These are phyloP conservation scores for Podospora anserina DNA, from an alignment of 495 filamentous ascomycete genomes.

Conservation along the genomic window DNA sequence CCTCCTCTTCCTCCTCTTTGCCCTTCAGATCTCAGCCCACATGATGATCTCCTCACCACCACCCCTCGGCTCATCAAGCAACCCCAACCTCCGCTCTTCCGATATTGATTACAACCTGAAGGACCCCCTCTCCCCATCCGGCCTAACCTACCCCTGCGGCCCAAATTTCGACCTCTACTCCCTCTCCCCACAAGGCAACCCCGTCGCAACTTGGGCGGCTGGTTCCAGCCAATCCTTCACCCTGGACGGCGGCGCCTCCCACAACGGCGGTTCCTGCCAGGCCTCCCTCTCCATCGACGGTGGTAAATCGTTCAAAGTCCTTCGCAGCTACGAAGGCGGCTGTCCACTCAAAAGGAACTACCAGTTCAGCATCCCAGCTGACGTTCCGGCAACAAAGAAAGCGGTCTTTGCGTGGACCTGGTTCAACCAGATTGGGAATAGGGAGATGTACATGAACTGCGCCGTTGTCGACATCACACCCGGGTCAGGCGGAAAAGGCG, in stretches of 20 bases:
- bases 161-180: conserved; percentile 44
- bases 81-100: conserved; percentile 38
- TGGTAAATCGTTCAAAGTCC: conserved; percentile 45
- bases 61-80: conserved; percentile 47
- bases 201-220: conserved; percentile 51
- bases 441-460: conserved; percentile 94
- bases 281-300: conserved; percentile 58
- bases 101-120: conserved; percentile 46
- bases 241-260: conserved; percentile 53
- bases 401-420: conserved; percentile 77
- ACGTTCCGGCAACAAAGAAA: conserved; percentile 53
- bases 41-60: conserved; percentile 55
- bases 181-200: conserved; percentile 38
- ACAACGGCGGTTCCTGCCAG: conserved; percentile 66
- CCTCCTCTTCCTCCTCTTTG: not conserved
- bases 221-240: conserved; percentile 56
- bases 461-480: conserved; percentile 54
- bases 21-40: conserved; percentile 36
- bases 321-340: conserved; percentile 46
- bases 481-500: conserved; percentile 4
- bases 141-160: conserved; percentile 61
- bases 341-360: conserved; percentile 36
- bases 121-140: conserved; percentile 45
- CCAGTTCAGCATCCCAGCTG: conserved; percentile 52
- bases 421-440: conserved; percentile 82